Evolutionary conservation across 306 rosid genomes (phyloP).

Genomic region (Ormosia emarginata): DNA sequence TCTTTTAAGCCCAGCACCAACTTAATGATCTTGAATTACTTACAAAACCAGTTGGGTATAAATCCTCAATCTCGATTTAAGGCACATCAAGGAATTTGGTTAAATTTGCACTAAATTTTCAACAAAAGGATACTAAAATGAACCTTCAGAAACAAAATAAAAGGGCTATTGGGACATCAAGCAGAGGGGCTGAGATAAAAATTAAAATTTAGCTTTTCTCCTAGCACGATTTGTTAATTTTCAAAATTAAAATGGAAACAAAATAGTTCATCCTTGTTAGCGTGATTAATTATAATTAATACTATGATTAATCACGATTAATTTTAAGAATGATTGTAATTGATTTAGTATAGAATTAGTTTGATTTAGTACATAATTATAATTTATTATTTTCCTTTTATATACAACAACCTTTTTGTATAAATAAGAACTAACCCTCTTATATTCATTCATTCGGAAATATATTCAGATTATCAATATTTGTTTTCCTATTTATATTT

Average conservation of each 20-base stretch:
- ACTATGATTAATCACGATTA: too few species aligned
- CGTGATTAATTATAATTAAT: too few species aligned
- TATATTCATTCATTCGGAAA: too few species aligned
- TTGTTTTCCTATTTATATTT: too few species aligned
- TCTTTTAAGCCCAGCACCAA: not conserved
- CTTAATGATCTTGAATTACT: not conserved
- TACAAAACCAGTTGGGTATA: not conserved
- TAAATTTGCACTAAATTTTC: not conserved
- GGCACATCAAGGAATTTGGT: not conserved
- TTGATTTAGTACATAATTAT: too few species aligned
- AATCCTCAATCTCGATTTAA: not conserved
- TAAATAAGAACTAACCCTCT: too few species aligned
- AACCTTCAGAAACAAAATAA: not conserved
- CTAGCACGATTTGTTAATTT: not conserved
- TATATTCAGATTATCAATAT: too few species aligned
- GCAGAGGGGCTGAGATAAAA: not conserved
- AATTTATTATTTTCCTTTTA: too few species aligned
- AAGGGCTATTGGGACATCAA: not conserved
- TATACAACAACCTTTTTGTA: too few species aligned
- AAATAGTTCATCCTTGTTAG: not conserved
- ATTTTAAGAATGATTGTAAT: too few species aligned
- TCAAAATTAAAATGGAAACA: not conserved
- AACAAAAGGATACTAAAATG: not conserved
- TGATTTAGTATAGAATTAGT: too few species aligned
- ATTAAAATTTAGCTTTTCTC: not conserved